These are phyloP conservation scores for Oryza rufipogon DNA, from an alignment of 176 grass and related monocot species.

Conservation along the genomic window DNA sequence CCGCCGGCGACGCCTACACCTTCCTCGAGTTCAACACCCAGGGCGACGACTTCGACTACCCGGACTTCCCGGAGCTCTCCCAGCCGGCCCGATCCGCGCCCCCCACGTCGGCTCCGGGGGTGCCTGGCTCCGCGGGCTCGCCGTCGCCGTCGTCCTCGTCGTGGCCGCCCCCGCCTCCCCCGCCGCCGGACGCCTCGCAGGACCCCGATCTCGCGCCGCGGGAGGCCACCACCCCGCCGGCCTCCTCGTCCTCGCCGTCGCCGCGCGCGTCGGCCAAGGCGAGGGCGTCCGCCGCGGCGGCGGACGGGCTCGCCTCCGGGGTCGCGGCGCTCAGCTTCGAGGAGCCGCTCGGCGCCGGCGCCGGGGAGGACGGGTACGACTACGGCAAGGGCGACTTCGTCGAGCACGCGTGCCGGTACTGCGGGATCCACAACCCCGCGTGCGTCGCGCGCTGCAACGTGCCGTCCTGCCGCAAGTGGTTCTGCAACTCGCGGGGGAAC, in stretches of 20 bases:
- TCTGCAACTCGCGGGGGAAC: slow-evolving; percentile 96
- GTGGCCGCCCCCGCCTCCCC: slow-evolving; percentile 45
- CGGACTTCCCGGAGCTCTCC: slow-evolving; percentile 79
- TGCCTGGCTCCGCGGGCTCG: not conserved
- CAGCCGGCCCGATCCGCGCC: slow-evolving; percentile 69
- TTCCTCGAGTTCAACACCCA: slow-evolving; percentile 99
- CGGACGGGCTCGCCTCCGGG: slow-evolving; percentile 72
- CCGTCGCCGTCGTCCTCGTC: slow-evolving; percentile 33
- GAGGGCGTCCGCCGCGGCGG: slow-evolving; percentile 35
- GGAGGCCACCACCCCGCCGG: slow-evolving; percentile 38
- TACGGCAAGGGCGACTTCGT: slow-evolving; percentile 90
- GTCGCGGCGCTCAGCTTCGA: slow-evolving; percentile 89
- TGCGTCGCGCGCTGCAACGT: slow-evolving; percentile 94
- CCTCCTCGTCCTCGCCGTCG: slow-evolving; percentile 50
- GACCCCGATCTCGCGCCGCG: slow-evolving; percentile 45
- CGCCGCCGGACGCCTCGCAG: slow-evolving; percentile 32
- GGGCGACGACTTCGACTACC: slow-evolving; percentile 91
- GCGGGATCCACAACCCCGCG: slow-evolving; percentile 92
- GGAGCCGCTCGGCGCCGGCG: slow-evolving; percentile 52
- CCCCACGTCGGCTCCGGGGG: not conserved
- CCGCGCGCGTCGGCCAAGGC: slow-evolving; percentile 54
- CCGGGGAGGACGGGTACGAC: slow-evolving; percentile 74
- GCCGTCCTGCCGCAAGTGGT: slow-evolving; percentile 97
- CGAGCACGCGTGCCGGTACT: slow-evolving; percentile 93
- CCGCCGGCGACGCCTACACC: slow-evolving; percentile 83